Evolutionary conservation across 2,329 filamentous ascomycete species (phyloP).

Genomic region (Escovopsis sp.): DNA sequence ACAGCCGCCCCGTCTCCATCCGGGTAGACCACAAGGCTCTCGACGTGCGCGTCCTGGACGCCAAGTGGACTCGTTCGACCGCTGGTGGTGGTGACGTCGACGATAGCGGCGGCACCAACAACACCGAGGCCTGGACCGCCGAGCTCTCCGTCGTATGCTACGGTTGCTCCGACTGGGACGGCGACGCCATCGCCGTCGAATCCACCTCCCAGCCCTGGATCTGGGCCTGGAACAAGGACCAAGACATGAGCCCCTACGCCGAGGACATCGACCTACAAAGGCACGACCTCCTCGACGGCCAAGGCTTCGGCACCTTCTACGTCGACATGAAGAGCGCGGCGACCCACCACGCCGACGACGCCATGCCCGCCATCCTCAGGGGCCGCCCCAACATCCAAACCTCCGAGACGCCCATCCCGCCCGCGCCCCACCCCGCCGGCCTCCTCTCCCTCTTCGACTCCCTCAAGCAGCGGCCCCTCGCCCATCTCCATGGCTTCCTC

Average conservation of each 20-base stretch:
- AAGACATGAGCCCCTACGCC: conserved; percentile 8
- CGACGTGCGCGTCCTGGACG: conserved; percentile 6
- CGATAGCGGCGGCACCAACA: too few species aligned
- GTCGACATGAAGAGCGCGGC: conserved; percentile 8
- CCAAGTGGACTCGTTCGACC: conserved; percentile 4
- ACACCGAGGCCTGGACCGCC: conserved; percentile 3
- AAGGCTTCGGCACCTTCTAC: conserved; percentile 9
- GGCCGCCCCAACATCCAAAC: conserved; percentile 2
- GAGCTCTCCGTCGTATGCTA: conserved; percentile 10
- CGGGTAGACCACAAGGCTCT: background rate
- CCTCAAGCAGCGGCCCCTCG: conserved; percentile 1
- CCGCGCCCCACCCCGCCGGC: background rate
- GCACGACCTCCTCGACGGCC: conserved; percentile 5
- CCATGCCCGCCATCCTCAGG: conserved; percentile 4
- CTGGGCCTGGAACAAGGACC: conserved; percentile 12
- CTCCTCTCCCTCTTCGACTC: background rate
- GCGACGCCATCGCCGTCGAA: conserved; percentile 6
- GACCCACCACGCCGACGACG: conserved; percentile 4
- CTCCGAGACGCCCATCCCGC: conserved; percentile 4
- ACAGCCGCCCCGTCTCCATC: conserved; percentile 4
- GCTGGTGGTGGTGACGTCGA: too few species aligned
- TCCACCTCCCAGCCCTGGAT: conserved; percentile 11
- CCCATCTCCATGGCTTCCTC: conserved; percentile 7
- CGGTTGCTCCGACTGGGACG: conserved; percentile 10
- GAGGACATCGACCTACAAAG: conserved; percentile 5